A percentile compares a stretch with the other conserved stretches of the same genome.
Evolutionary conservation across 2,329 filamentous ascomycete species (phyloP).

Genomic region (Didymella glomerata): DNA sequence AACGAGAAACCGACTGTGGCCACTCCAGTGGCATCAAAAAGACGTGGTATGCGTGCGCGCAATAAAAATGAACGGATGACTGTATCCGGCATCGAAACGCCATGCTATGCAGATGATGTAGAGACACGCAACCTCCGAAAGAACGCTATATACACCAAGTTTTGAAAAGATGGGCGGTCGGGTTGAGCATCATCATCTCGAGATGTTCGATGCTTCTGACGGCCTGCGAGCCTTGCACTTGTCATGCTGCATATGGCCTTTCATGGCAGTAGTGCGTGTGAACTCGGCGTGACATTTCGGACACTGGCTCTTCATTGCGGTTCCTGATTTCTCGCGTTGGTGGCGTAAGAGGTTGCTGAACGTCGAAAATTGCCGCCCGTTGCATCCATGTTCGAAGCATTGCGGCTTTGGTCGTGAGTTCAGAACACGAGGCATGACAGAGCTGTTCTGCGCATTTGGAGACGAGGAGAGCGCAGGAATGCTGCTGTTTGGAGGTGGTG

Average conservation of each 20-base stretch:
- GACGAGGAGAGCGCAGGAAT: slow-evolving; percentile 41
- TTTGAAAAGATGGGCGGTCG: neutral
- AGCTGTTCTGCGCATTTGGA: slow-evolving; percentile 35
- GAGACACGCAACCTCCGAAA: neutral
- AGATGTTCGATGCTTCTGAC: slow-evolving; percentile 46
- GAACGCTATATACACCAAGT: neutral
- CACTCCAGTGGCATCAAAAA: neutral
- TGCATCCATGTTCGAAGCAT: slow-evolving; percentile 97
- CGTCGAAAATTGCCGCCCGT: slow-evolving; percentile 92
- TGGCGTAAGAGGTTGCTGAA: slow-evolving; percentile 94
- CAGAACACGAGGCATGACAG: slow-evolving; percentile 64
- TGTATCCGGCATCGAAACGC: slow-evolving; percentile 7
- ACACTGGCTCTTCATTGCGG: slow-evolving; percentile 86
- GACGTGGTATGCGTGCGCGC: neutral
- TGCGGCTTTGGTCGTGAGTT: slow-evolving; percentile 89
- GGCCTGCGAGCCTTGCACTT: slow-evolving; percentile 83
- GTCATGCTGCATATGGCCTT: slow-evolving; percentile 85
- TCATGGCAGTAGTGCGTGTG: slow-evolving; percentile 85
- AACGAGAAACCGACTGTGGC: neutral
- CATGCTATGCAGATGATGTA: slow-evolving; percentile 16
- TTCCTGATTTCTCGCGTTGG: slow-evolving; percentile 92
- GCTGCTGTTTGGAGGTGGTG: slow-evolving; percentile 28
- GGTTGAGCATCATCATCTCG: slow-evolving; percentile 14
- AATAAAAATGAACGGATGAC: neutral
- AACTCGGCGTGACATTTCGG: slow-evolving; percentile 94